Evolutionary conservation across 2,329 filamentous ascomycete species (phyloP).

Genomic region (Colletotrichum viniferum): DNA sequence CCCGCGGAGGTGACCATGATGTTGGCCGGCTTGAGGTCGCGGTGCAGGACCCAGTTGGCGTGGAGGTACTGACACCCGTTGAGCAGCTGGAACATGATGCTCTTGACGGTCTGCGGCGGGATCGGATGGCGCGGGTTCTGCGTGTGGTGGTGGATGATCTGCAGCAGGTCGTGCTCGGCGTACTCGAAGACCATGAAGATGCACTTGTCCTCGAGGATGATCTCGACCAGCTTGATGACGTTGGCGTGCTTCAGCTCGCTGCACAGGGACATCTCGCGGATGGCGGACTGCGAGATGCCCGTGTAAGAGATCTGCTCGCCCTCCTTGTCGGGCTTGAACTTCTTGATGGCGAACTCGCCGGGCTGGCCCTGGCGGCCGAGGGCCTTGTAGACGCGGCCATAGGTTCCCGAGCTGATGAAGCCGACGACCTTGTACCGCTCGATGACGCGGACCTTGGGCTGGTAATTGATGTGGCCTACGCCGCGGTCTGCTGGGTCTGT

Average conservation of each 20-base stretch:
- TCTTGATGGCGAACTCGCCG: slow-evolving; percentile 97
- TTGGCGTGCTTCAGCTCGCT: slow-evolving; percentile 89
- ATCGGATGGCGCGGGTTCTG: slow-evolving; percentile 88
- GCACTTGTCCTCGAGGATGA: slow-evolving; percentile 97
- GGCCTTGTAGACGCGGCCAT: slow-evolving; percentile 97
- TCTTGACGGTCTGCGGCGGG: slow-evolving; percentile 85
- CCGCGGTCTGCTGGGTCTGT: slow-evolving; percentile 60
- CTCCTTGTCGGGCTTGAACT: slow-evolving; percentile 99
- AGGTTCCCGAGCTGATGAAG: slow-evolving; percentile 97
- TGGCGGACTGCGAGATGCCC: slow-evolving; percentile 94
- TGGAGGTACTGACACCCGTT: slow-evolving; percentile 96
- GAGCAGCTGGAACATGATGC: slow-evolving; percentile 93
- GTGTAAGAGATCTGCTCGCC: slow-evolving; percentile 94
- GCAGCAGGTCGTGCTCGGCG: slow-evolving; percentile 93
- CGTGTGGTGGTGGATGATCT: slow-evolving; percentile 98
- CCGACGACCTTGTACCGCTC: slow-evolving; percentile 96
- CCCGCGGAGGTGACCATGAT: slow-evolving; percentile 96
- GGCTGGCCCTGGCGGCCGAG: slow-evolving; percentile 73
- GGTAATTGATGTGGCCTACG: slow-evolving; percentile 55
- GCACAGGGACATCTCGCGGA: slow-evolving; percentile 96
- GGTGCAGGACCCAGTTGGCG: slow-evolving; percentile 95
- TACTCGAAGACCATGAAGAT: slow-evolving; percentile 99
- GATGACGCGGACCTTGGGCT: slow-evolving; percentile 83
- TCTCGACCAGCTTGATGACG: slow-evolving; percentile 89
- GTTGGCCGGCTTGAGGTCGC: slow-evolving; percentile 96